phyloP scores from a whole-genome alignment of 208 protist genomes.

The Giardia muris region DNA sequence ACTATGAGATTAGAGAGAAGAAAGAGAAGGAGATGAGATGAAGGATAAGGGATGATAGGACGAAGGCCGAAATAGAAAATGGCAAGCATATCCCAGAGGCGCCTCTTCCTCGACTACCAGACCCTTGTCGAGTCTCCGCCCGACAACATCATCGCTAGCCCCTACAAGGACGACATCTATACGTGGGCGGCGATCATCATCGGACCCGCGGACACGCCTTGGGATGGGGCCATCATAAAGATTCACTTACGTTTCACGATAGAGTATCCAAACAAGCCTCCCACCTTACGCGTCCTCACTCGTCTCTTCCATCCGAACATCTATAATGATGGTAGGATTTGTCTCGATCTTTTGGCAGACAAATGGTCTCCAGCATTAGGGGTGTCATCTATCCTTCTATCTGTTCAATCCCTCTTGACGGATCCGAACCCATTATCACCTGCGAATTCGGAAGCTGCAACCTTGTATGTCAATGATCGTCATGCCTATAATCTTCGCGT shows the following conservation, averaged over 20 bases:
- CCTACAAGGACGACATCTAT: slow-evolving; percentile 43
- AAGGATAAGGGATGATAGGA: too few relatives aligned
- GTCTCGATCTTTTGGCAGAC: slow-evolving; percentile 94
- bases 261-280: slow-evolving; percentile 50
- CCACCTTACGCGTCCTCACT: slow-evolving; percentile 44
- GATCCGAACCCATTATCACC: slow-evolving; percentile 97
- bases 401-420: slow-evolving; percentile 92
- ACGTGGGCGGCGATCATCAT: slow-evolving; percentile 48
- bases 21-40: too few relatives aligned
- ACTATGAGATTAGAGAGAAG: too few relatives aligned
- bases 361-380: slow-evolving; percentile 79
- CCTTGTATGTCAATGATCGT: slow-evolving; percentile 53
- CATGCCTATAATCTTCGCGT: slow-evolving; percentile 30
- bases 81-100: slow-evolving; percentile 10
- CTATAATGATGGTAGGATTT: slow-evolving; percentile 88
- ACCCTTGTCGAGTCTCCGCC: slow-evolving; percentile 24
- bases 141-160: slow-evolving; percentile 42
- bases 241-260: slow-evolving; percentile 46
- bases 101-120: slow-evolving; percentile 39
- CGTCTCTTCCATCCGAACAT: slow-evolving; percentile 56
- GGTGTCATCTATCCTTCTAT: slow-evolving; percentile 88
- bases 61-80: too few relatives aligned
- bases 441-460: slow-evolving; percentile 88
- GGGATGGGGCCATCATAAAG: slow-evolving; percentile 47
- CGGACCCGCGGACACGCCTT: slow-evolving; percentile 46